These are phyloP conservation scores for Diaporthe humulicola DNA, from an alignment of 2,329 filamentous ascomycete genomes.

Conservation along the genomic window DNA sequence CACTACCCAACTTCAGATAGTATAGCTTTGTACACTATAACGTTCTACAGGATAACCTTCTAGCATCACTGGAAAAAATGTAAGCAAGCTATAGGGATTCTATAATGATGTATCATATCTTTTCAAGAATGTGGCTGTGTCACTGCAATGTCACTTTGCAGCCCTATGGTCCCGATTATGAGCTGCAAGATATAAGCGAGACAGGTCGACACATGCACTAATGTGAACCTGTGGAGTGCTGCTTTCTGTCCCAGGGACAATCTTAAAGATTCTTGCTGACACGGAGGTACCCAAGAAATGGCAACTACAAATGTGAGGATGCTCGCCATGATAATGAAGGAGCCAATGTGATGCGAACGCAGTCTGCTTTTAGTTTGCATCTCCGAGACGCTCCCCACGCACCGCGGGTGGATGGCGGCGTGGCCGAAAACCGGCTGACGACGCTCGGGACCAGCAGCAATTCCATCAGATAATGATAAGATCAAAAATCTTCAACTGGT, in stretches of 20 bases:
- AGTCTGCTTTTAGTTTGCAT: neutral
- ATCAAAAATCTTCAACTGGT: neutral
- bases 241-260: too few species aligned
- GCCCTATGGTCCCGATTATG: neutral
- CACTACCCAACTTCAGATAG: too few species aligned
- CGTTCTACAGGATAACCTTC: too few species aligned
- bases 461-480: conserved; percentile 19
- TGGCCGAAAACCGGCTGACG: neutral
- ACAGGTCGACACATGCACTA: neutral
- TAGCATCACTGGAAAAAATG: too few species aligned
- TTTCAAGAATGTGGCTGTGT: too few species aligned
- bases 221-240: neutral
- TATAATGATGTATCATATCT: too few species aligned
- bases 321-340: neutral
- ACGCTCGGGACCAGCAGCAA: neutral
- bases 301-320: neutral
- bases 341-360: neutral
- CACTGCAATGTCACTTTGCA: too few species aligned
- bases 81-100: too few species aligned
- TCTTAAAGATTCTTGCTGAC: neutral
- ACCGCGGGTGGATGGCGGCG: neutral
- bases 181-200: neutral
- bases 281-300: neutral
- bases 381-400: conserved; percentile 1
- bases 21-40: too few species aligned